A percentile compares a stretch with the other conserved stretches of the same genome.
Conservation (phyloP, 805 yeast genomes). For the Alloascoidea africana region DNA sequence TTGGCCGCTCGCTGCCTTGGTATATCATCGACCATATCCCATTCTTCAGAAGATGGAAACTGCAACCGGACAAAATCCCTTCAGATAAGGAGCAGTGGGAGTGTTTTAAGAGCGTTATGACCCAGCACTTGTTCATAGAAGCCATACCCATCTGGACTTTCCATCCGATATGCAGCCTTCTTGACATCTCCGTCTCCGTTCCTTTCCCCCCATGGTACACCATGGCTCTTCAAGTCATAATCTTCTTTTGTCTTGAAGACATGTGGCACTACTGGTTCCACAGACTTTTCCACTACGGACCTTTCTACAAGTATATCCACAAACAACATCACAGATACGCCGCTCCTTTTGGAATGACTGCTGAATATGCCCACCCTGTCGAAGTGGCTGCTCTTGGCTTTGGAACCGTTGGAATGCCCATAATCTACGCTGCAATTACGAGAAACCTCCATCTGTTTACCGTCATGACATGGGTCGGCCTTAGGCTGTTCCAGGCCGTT, state of each 20-base stretch:
- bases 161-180: constrained; percentile 76
- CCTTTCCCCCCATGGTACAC: constrained; percentile 67
- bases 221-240: constrained; percentile 48
- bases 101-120: constrained; percentile 72
- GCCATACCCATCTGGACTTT: constrained; percentile 95
- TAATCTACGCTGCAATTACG: constrained; percentile 64
- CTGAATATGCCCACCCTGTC: constrained; percentile 96
- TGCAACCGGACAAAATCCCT: constrained; percentile 79
- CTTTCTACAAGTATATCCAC: constrained; percentile 84
- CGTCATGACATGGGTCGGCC: constrained; percentile 74
- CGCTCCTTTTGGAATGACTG: constrained; percentile 94
- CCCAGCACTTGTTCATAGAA: constrained; percentile 83
- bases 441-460: constrained; percentile 77
- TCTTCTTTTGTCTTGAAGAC: constrained; percentile 82
- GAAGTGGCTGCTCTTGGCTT: constrained; percentile 85
- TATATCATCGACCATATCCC: constrained; percentile 74
- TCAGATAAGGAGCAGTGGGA: constrained; percentile 80
- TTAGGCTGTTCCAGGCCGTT: constrained; percentile 89
- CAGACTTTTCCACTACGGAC: constrained; percentile 77
- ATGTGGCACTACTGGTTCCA: constrained; percentile 97
- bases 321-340: constrained; percentile 97
- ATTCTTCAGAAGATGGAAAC: constrained; percentile 72
- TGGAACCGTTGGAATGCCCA: constrained; percentile 94
- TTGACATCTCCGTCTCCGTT: constrained; percentile 65
- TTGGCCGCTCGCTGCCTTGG: constrained; percentile 92